Conservation (phyloP, 2,329 filamentous ascomycete species). For the Didymellaceae sp. region DNA sequence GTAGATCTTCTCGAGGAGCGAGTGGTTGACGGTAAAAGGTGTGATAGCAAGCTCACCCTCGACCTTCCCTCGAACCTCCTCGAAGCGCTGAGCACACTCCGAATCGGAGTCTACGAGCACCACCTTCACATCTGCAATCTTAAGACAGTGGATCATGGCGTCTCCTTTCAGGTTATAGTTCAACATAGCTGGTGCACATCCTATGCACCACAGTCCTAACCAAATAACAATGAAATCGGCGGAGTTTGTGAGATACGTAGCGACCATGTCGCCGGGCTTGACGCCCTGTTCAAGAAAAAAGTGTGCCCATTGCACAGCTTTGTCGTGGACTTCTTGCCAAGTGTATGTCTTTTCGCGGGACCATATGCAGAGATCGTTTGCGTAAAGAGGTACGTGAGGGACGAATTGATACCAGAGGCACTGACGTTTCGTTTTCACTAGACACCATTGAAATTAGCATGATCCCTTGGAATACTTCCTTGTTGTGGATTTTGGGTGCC, state of each 20-base stretch:
- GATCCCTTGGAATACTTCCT: too few relatives aligned
- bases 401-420: slow-evolving; percentile 41
- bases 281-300: slow-evolving; percentile 58
- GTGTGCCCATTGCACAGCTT: slow-evolving; percentile 38
- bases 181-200: slow-evolving; percentile 71
- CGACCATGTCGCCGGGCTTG: slow-evolving; percentile 67
- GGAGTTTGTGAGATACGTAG: slow-evolving; percentile 70
- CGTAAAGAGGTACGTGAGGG: slow-evolving; percentile 36
- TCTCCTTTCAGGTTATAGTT: slow-evolving; percentile 71
- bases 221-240: slow-evolving; percentile 71
- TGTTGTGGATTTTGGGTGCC: too few relatives aligned
- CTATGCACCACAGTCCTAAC: slow-evolving; percentile 69
- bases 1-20: slow-evolving; percentile 29
- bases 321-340: slow-evolving; percentile 40
- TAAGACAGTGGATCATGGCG: slow-evolving; percentile 69
- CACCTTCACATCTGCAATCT: slow-evolving; percentile 61
- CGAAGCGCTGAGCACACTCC: slow-evolving; percentile 31
- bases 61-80: slow-evolving; percentile 19
- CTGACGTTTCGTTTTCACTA: slow-evolving; percentile 50
- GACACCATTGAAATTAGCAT: not conserved
- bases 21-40: slow-evolving; percentile 25
- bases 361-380: slow-evolving; percentile 67
- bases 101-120: slow-evolving; percentile 64
- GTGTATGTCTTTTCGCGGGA: slow-evolving; percentile 60
- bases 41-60: slow-evolving; percentile 31